Base-by-base conservation (phyloP, 129 eudicot species). In the Arctium lappa region DNA sequence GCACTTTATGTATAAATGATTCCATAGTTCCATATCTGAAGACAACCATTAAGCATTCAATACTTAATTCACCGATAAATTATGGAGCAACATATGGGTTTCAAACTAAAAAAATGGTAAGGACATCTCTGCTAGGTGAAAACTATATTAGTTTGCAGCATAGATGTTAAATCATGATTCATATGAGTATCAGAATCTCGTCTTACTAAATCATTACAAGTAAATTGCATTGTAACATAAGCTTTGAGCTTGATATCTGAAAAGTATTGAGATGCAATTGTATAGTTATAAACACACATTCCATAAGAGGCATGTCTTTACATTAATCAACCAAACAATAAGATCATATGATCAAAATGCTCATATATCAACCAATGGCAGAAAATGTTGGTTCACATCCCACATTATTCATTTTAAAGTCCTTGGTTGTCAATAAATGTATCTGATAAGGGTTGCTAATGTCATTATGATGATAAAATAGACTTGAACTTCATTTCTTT, bases 331-430 rank as follows among this genome's bases (percentile, higher is more conserved):
- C 6, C 3, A 34, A 48, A 72, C 71, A 72, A 34, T 53, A 80
- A 6, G 0, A 31, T 69, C 76, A 46, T n/a, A 48, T 18, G 34
- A 27, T 46, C 48, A 50, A 34, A 72, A 34, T 48, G 53, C 12
- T 72, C 72, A 16, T 7, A 80, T 72, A 80, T 71, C 40, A 70
- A 69, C 66, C 84, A 38, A 80, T 33, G 83, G 83, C 77, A 69
- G 69, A 12, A 80, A 32, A 48, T 46, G 77, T 18, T n/a, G 34
- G 83, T 70, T 50, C 77, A 70, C 50, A 46, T 46, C 69, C 50
- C 12, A 60, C 8, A 60, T 60, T n/a, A 9, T 16, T 60, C 66
- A 16, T 15, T 16, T 60, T 60, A 29, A 60, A 60, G 29, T 60
- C 66, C 66, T 53, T 18, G 66, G 29, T 60, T 60, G 66, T 60